Conservation (phyloP, 2,329 filamentous ascomycete genomes). For the Dothistroma pini region DNA sequence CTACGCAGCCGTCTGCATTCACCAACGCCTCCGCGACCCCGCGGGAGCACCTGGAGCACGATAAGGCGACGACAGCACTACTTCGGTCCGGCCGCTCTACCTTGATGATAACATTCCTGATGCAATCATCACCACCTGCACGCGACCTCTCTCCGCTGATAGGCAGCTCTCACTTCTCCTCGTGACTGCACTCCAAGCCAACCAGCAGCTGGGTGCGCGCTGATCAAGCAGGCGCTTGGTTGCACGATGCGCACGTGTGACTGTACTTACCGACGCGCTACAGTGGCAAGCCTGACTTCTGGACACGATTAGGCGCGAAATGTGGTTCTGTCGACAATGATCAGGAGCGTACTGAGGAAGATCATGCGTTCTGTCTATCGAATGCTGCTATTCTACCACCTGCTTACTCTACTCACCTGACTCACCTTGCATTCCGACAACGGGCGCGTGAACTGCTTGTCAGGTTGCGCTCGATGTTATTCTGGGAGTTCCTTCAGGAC, state of each 20-base stretch:
- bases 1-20: background rate
- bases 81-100: background rate
- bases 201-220: background rate
- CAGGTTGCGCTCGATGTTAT: no score
- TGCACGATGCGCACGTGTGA: background rate
- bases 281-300: no score
- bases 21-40: background rate
- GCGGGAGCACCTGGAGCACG: background rate
- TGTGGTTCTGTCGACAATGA: no score
- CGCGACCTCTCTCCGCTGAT: slow-evolving; percentile 3
- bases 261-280: background rate
- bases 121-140: slow-evolving; percentile 2
- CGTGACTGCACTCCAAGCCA: background rate
- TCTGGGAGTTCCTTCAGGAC: no score
- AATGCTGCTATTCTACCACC: no score
- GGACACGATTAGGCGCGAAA: no score
- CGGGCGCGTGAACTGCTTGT: no score
- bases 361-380: no score
- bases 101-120: slow-evolving; percentile 11
- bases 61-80: slow-evolving; percentile 1
- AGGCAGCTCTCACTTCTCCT: background rate
- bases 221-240: background rate
- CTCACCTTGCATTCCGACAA: no score
- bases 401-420: no score
- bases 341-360: no score